phyloP scores from a whole-genome alignment of 2,329 filamentous ascomycete genomes.

The Graphiopsis chlorocephala region DNA sequence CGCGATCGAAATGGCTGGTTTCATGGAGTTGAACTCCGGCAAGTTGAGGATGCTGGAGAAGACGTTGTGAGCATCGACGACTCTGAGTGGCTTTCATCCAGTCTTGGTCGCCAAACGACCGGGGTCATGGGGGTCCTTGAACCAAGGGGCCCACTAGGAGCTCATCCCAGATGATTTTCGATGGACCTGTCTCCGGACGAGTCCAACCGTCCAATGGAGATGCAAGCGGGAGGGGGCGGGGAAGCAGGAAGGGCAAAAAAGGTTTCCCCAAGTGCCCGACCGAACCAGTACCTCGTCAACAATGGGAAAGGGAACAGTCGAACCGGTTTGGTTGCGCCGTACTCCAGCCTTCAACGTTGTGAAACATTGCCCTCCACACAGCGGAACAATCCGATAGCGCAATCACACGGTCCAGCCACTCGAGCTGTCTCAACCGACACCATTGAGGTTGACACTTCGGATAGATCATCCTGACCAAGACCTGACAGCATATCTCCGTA shows the following conservation, averaged over 20 bases:
- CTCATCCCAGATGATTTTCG: neutral
- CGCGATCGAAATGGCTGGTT: neutral
- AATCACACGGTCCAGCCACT: neutral
- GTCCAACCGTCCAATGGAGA: neutral
- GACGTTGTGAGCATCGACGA: neutral
- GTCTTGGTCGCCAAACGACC: neutral
- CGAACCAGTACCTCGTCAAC: neutral
- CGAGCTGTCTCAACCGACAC: neutral
- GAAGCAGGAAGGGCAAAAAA: neutral
- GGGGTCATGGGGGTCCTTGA: neutral
- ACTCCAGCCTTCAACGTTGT: neutral
- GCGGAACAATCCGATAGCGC: neutral
- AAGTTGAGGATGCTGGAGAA: neutral
- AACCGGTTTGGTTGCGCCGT: neutral
- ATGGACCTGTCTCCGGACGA: neutral
- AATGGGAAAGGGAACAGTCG: neutral
- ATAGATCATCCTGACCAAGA: neutral
- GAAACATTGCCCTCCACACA: neutral
- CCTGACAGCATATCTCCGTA: too few relatives aligned
- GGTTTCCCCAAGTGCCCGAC: neutral
- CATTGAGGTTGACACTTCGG: neutral
- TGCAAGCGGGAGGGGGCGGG: neutral
- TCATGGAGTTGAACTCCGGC: neutral
- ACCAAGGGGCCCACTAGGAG: neutral
- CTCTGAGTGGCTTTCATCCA: neutral